Evolutionary conservation across 805 yeast species (phyloP), one percentile per base, ranked within the genome.

Genomic region (Limtongozyma cylindracea): DNA sequence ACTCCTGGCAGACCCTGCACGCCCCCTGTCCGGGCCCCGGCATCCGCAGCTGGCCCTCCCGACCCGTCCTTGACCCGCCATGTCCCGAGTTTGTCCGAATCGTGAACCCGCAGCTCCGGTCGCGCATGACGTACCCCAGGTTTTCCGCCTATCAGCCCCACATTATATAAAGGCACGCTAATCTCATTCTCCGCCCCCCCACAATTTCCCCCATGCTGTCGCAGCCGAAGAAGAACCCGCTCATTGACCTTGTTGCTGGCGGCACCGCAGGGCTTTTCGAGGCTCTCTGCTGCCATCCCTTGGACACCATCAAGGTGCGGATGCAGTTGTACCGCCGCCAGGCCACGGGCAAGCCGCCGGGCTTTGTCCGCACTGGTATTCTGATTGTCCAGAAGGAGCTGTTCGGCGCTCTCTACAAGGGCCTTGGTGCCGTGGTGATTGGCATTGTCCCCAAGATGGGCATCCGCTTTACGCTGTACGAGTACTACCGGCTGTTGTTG

Each of bases 401-500:
- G 4, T 57, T 77, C 28, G 52, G 77, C 24, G 84, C 94, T 4
- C 59, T 84, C 13, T 84, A 84, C 53, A 82, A 84, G 44, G 98
- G 98, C 25, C 59, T 84, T 23, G 95, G 95, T 14, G 96, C 98
- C 12, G 98, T 84, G 26, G 76, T 80, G 27, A 74, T 84, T 39
- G 98, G 98, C 26, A 84, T 84, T 38, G 92, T 84, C 23, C 98
- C 98, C 26, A 84, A 84, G 44, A 84, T 84, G 98, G 96, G 94
- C 17, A 76, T 84, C 32, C 61, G 98, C 41, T 84, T 84, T 53
- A 72, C 93, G 19, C 74, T 95, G 3, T 84, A 80, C 43, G 96
- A 84, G 49, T 70, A 67, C 38, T 77, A 72, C 54, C 69, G 91
- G 47, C 55, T 67, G 8, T 43, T 64, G 26, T 56, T 84, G 30